phyloP scores from a whole-genome alignment of 2,329 filamentous ascomycete genomes.

The Graphilbum ipis-grandicollis region DNA sequence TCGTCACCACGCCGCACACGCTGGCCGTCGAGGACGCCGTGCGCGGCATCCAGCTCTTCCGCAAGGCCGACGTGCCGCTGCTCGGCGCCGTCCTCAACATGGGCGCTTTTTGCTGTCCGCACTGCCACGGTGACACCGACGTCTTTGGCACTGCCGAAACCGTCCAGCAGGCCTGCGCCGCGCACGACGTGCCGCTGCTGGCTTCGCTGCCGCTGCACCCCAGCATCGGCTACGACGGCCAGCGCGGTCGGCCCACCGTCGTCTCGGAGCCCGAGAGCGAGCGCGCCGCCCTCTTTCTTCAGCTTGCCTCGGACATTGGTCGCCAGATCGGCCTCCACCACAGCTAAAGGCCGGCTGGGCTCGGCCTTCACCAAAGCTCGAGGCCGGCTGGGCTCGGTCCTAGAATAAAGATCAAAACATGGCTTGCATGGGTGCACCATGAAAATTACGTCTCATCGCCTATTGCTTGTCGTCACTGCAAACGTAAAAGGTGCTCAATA shows the following conservation, averaged over 20 bases:
- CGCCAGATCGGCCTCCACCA: slow-evolving; percentile 21
- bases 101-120: slow-evolving; percentile 67
- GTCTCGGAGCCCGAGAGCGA: slow-evolving; percentile 67
- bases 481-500: too few species aligned
- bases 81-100: slow-evolving; percentile 88
- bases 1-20: slow-evolving; percentile 88
- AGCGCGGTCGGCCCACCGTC: slow-evolving; percentile 75
- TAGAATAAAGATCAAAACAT: too few species aligned
- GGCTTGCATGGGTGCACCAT: too few species aligned
- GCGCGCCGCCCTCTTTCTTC: slow-evolving; percentile 53
- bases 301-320: slow-evolving; percentile 43
- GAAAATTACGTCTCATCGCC: too few species aligned
- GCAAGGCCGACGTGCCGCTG: slow-evolving; percentile 63
- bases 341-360: too few species aligned
- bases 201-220: slow-evolving; percentile 82
- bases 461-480: too few species aligned
- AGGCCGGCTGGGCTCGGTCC: too few species aligned
- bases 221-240: slow-evolving; percentile 72
- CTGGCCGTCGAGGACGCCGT: slow-evolving; percentile 83
- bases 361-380: too few species aligned
- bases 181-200: slow-evolving; percentile 61
- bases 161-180: slow-evolving; percentile 50
- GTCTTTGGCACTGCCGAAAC: slow-evolving; percentile 56
- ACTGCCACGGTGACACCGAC: slow-evolving; percentile 55
- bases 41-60: slow-evolving; percentile 85